Base-by-base conservation (phyloP, 768 basidiomycete genomes). In the Hericium erinaceus region DNA sequence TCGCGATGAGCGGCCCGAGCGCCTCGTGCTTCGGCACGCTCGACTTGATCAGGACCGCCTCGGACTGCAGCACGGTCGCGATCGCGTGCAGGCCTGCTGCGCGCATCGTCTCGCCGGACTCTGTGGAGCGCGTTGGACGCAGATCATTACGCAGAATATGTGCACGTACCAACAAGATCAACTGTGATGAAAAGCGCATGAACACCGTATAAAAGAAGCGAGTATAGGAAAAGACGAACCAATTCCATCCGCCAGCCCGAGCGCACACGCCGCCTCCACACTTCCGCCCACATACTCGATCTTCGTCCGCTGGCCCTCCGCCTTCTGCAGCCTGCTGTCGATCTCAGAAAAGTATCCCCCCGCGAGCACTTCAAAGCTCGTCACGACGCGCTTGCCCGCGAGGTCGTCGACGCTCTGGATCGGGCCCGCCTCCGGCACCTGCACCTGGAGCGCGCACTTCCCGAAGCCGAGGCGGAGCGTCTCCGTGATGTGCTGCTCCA, bases 91-190 rank as follows among this genome's bases (percentile, higher is more conserved):
- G 77, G 39, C 95, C 97, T 0, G 95, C 95, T 24, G 95, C 97
- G 38, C 95, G 91, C 97, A 99, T 99, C 8, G 97, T 99, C 66
- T 99, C 97, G 46, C 97, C 97, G 16, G 95, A 99, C 74, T 98
- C 95, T 95, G 68, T 33, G 28, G 28, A 8, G 8, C 28, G 28
- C 4, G 28, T 33, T 33, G 28, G 28, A 8, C 8, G 4, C 8
- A 8, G 28, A 33, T 33, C 28, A 8, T 8, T 4, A 4, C 4
- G 28, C 5, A 33, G 28, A 33, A 33, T n/a, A 52, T n/a, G 16
- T 26, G 9, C n/a, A 76, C 85, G 65, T 61, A 92, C 94, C 89
- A 61, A 98, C 95, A 54, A 99, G 86, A 72, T 99, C 95, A 52
- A 99, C 94, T 94, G 65, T 1, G 26, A n/a, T 11, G 39, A n/a